Percentiles rank a stretch among this genome's conserved stretches.
These are phyloP conservation scores for Aspergillus ibericus DNA, from an alignment of 2,329 filamentous ascomycete genomes.

Conservation along the genomic window DNA sequence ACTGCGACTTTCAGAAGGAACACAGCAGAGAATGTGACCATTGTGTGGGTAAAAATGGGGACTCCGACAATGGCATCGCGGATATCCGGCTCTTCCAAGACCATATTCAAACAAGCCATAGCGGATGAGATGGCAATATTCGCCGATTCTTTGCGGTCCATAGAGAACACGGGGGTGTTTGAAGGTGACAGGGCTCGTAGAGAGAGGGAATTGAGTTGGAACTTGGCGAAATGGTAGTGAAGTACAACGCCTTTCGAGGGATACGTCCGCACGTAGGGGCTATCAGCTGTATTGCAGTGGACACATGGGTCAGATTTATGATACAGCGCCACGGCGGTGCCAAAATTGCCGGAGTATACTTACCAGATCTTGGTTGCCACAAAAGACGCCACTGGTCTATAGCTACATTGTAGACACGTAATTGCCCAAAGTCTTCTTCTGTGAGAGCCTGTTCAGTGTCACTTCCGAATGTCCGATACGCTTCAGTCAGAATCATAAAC, in stretches of 20 bases:
- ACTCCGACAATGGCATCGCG: slow-evolving; percentile 51
- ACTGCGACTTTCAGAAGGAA: slow-evolving; percentile 48
- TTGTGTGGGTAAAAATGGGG: slow-evolving; percentile 47
- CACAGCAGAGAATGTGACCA: slow-evolving; percentile 49
- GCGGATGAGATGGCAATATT: slow-evolving; percentile 50
- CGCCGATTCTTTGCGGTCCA: slow-evolving; percentile 47
- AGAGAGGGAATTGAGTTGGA: slow-evolving; percentile 52
- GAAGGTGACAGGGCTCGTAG: slow-evolving; percentile 45
- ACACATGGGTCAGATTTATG: slow-evolving; percentile 3
- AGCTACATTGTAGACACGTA: slow-evolving; percentile 47
- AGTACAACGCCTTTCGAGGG: slow-evolving; percentile 53
- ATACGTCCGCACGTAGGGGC: slow-evolving; percentile 50
- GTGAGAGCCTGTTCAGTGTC: slow-evolving; percentile 56
- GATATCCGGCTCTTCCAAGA: slow-evolving; percentile 51
- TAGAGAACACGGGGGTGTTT: slow-evolving; percentile 43
- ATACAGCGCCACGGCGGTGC: background rate
- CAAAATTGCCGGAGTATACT: slow-evolving; percentile 9
- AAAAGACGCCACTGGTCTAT: slow-evolving; percentile 55
- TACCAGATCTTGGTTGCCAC: slow-evolving; percentile 49
- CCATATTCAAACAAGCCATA: slow-evolving; percentile 49
- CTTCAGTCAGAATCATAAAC: slow-evolving; percentile 59
- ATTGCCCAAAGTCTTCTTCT: slow-evolving; percentile 53
- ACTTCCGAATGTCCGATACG: slow-evolving; percentile 57
- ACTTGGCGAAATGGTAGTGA: slow-evolving; percentile 56
- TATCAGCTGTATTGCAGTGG: slow-evolving; percentile 32